Conservation (phyloP, 192 early-diverging fungal species). For the Coemansia sp. region DNA sequence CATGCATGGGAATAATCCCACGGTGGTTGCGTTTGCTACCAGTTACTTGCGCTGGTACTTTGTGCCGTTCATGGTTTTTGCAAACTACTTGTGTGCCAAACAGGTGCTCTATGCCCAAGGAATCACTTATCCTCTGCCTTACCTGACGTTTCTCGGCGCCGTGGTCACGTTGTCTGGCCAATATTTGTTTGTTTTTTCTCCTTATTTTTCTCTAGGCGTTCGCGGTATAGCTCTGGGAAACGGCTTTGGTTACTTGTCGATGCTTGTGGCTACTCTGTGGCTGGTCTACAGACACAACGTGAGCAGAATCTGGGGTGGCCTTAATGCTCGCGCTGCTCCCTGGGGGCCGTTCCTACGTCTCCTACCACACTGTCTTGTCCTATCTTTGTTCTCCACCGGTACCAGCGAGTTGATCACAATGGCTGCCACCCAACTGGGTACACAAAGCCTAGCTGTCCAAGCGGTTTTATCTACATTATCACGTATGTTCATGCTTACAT, state of each 20-base stretch:
- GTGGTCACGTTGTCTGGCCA: constrained; percentile 31
- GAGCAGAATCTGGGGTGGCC: constrained; percentile 29
- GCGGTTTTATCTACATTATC: constrained; percentile 73
- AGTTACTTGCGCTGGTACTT: constrained; percentile 54
- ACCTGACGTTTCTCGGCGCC: constrained; percentile 43
- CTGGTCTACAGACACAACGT: constrained; percentile 49
- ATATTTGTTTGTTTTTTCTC: constrained; percentile 47
- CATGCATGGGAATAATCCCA: constrained; percentile 19
- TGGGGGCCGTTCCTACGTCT: constrained; percentile 37
- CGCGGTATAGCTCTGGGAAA: constrained; percentile 71
- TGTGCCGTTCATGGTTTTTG: constrained; percentile 45
- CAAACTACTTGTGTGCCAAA: constrained; percentile 26
- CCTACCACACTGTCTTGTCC: constrained; percentile 29
- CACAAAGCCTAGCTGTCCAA: constrained; percentile 73
- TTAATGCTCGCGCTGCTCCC: constrained; percentile 33
- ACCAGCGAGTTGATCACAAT: constrained; percentile 72
- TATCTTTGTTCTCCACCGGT: constrained; percentile 42
- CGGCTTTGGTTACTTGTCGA: constrained; percentile 60
- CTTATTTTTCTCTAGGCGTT: constrained; percentile 60
- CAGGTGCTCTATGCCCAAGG: constrained; percentile 52
- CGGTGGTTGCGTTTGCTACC: constrained; percentile 14
- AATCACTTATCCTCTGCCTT: constrained; percentile 47
- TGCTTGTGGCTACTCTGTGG: constrained; percentile 58
- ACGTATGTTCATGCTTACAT: constrained; percentile 70
- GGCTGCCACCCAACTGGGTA: constrained; percentile 81